Evolutionary conservation across 78 protist genomes (phyloP).

Genomic region (Isochrysis galbana): DNA sequence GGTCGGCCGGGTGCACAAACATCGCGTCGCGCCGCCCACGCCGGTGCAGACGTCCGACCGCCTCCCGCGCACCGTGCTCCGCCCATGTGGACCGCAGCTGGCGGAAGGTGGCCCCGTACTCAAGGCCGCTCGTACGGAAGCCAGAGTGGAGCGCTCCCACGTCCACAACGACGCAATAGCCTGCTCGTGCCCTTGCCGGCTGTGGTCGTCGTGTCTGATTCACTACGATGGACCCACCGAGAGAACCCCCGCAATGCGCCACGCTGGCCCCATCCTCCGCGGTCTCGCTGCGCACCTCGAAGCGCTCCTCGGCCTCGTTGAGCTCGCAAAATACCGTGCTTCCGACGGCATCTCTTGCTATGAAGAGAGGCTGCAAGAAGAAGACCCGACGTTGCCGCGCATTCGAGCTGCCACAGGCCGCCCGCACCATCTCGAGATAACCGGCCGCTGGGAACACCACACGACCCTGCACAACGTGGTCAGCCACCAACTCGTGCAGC

Average conservation of each 20-base stretch:
- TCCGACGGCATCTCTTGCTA: neutral
- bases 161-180: neutral
- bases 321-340: neutral
- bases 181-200: neutral
- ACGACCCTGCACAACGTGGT: neutral
- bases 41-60: neutral
- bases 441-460: constrained; percentile 1
- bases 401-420: no score
- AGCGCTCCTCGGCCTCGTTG: neutral
- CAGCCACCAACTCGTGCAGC: neutral
- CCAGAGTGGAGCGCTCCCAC: neutral
- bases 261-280: neutral
- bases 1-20: neutral
- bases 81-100: neutral
- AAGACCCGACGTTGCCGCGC: neutral
- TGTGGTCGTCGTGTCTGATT: neutral
- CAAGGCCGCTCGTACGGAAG: neutral
- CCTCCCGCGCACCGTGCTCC: neutral
- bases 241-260: neutral
- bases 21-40: neutral
- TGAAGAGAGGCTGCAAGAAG: neutral
- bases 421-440: constrained; percentile 4
- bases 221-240: neutral
- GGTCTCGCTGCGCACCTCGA: neutral
- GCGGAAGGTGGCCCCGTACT: neutral